Evolutionary conservation across 306 rosid species (phyloP).

Genomic region (Cajanus cajan): DNA sequence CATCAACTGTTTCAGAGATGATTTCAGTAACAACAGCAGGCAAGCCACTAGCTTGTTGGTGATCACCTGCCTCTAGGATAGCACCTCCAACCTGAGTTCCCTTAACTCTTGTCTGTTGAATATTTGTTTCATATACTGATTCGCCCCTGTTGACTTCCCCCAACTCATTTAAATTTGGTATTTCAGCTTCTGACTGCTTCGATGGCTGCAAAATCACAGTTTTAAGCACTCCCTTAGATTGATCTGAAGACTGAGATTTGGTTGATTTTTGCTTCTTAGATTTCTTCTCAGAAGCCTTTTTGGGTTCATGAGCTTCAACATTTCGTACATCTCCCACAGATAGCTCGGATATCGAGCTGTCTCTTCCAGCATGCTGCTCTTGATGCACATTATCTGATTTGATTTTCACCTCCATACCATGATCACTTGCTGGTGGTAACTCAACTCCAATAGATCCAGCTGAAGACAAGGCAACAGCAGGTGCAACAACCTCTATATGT

Average conservation of each 20-base stretch:
- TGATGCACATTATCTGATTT: slow-evolving; percentile 35
- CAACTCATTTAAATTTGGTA: slow-evolving; percentile 34
- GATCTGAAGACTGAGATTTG: slow-evolving; percentile 63
- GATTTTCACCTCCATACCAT: slow-evolving; percentile 33
- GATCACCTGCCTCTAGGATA: slow-evolving; percentile 23
- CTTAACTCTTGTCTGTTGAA: slow-evolving; percentile 28
- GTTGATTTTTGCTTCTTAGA: slow-evolving; percentile 81
- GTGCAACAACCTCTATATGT: slow-evolving; percentile 28
- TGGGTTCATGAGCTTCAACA: slow-evolving; percentile 59
- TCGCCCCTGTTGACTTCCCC: slow-evolving; percentile 38
- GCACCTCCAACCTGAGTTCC: slow-evolving; percentile 28
- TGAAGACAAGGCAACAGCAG: slow-evolving; percentile 27
- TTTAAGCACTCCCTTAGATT: slow-evolving; percentile 54
- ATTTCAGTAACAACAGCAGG: slow-evolving; percentile 36
- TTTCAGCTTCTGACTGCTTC: slow-evolving; percentile 56
- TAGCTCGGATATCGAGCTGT: slow-evolving; percentile 31
- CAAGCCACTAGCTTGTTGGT: slow-evolving; percentile 35
- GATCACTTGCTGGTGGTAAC: slow-evolving; percentile 25
- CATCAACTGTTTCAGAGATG: slow-evolving; percentile 34
- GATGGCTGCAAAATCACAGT: slow-evolving; percentile 38
- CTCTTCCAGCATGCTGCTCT: slow-evolving; percentile 49
- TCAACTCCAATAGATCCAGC: slow-evolving; percentile 38
- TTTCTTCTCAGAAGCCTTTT: slow-evolving; percentile 77
- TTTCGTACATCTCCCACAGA: slow-evolving; percentile 39
- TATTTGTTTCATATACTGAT: slow-evolving; percentile 33